Evolutionary conservation across 2,329 filamentous ascomycete genomes (phyloP).

Genomic region (Dendrostoma leiphaemia): DNA sequence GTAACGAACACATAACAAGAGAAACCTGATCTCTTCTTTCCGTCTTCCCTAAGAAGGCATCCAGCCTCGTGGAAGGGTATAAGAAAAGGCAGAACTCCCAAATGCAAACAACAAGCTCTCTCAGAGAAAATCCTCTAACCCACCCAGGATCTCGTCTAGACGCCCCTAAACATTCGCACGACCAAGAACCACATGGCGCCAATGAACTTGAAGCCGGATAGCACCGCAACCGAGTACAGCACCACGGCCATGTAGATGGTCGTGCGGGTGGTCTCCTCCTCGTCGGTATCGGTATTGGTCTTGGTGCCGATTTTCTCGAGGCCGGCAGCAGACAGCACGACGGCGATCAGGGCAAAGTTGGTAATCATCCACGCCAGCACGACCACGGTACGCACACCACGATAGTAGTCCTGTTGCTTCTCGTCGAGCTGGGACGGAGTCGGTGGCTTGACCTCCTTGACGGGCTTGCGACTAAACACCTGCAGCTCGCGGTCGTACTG

Average conservation of each 20-base stretch:
- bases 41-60: neutral
- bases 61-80: neutral
- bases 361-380: constrained; percentile 96
- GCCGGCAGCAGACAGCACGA: constrained; percentile 84
- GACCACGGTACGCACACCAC: constrained; percentile 87
- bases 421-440: constrained; percentile 60
- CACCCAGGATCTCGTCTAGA: constrained; percentile 37
- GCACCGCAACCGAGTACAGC: constrained; percentile 81
- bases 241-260: constrained; percentile 85
- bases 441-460: constrained; percentile 65
- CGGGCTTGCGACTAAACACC: constrained; percentile 71
- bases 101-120: neutral
- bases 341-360: constrained; percentile 83
- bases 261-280: constrained; percentile 49
- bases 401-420: constrained; percentile 97
- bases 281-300: constrained; percentile 22
- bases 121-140: neutral
- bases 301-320: constrained; percentile 60
- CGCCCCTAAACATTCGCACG: constrained; percentile 77
- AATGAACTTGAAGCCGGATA: constrained; percentile 83
- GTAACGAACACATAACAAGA: constrained; percentile 2
- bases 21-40: neutral
- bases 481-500: constrained; percentile 86
- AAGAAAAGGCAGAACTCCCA: neutral
- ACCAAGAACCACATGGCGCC: constrained; percentile 92